Conservation (phyloP, 345 rosid species). For the Erodium maritimum region DNA sequence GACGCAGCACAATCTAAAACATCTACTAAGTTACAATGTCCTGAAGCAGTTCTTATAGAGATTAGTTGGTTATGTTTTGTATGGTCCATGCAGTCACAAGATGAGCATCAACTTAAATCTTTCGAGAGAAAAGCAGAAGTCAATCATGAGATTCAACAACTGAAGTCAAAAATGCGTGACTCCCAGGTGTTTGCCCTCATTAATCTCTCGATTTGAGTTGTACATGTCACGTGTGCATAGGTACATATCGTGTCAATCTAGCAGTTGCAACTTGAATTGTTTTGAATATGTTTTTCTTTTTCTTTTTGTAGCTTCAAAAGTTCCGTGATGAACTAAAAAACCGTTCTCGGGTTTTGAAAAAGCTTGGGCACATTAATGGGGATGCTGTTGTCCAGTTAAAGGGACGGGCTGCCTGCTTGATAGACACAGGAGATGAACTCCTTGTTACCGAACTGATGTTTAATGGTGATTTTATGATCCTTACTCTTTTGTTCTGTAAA, state of each 20-base stretch:
- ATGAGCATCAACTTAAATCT: constrained; percentile 63
- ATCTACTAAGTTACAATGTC: too few species aligned
- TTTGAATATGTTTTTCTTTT: constrained; percentile 1
- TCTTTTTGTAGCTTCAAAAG: constrained; percentile 67
- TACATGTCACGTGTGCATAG: not conserved
- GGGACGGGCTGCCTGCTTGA: constrained; percentile 98
- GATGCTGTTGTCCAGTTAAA: constrained; percentile 84
- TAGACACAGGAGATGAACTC: constrained; percentile 97
- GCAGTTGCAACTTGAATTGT: not conserved
- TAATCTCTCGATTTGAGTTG: not conserved
- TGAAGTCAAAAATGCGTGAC: constrained; percentile 87
- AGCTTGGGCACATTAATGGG: constrained; percentile 85
- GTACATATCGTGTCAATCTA: constrained; percentile 2
- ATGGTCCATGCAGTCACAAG: constrained; percentile 56
- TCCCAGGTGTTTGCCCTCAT: constrained; percentile 58
- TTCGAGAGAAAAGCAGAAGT: constrained; percentile 86
- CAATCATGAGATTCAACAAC: constrained; percentile 90
- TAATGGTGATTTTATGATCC: constrained; percentile 42
- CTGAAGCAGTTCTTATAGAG: constrained; percentile 7
- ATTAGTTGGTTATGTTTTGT: not conserved
- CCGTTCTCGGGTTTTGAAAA: constrained; percentile 84
- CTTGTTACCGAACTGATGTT: constrained; percentile 98
- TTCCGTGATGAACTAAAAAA: constrained; percentile 89
- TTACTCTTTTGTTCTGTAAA: constrained; percentile 6
- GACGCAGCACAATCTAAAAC: too few species aligned